A percentile compares a stretch with the other conserved stretches of the same genome.
phyloP scores from a whole-genome alignment of 495 filamentous ascomycete species.

The Staphylotrichum longicolle region DNA sequence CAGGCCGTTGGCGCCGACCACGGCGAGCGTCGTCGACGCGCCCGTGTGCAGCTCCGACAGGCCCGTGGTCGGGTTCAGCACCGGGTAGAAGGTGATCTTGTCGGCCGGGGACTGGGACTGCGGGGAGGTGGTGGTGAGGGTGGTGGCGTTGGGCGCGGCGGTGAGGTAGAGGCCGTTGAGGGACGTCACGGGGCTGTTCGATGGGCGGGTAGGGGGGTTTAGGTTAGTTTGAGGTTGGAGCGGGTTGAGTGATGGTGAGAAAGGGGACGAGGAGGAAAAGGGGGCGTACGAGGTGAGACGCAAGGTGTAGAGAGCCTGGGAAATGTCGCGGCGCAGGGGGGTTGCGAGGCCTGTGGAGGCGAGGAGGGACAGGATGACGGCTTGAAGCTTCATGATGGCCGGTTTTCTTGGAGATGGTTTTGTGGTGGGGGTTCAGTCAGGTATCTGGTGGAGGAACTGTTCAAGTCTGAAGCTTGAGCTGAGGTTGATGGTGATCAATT shows the following conservation, averaged over 20 bases:
- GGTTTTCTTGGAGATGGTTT: neutral
- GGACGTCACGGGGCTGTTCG: constrained; percentile 4
- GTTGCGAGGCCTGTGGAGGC: constrained; percentile 20
- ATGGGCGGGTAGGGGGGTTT: neutral
- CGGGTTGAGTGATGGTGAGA: neutral
- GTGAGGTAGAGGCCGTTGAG: constrained; percentile 24
- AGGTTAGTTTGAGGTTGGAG: constrained; percentile 11
- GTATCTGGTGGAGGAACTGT: too few relatives aligned
- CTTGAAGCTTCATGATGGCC: constrained; percentile 26
- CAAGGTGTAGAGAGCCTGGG: constrained; percentile 22
- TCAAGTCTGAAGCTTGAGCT: too few relatives aligned
- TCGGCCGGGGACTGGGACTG: too few relatives aligned
- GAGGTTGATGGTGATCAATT: too few relatives aligned
- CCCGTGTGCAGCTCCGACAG: constrained; percentile 40
- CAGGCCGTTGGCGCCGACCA: constrained; percentile 37
- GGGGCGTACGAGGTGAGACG: constrained; percentile 26
- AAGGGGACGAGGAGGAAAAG: neutral
- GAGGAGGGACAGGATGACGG: constrained; percentile 18
- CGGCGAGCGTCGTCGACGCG: constrained; percentile 30
- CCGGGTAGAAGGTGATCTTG: constrained; percentile 21
- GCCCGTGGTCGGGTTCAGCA: constrained; percentile 13
- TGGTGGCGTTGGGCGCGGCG: constrained; percentile 12
- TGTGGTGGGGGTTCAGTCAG: neutral
- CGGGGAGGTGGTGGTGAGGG: constrained; percentile 21
- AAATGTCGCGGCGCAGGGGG: constrained; percentile 14